Evolutionary conservation across 2,329 filamentous ascomycete genomes (phyloP), one percentile per base, ranked within the genome.

Genomic region (Aspergillus awamori): DNA sequence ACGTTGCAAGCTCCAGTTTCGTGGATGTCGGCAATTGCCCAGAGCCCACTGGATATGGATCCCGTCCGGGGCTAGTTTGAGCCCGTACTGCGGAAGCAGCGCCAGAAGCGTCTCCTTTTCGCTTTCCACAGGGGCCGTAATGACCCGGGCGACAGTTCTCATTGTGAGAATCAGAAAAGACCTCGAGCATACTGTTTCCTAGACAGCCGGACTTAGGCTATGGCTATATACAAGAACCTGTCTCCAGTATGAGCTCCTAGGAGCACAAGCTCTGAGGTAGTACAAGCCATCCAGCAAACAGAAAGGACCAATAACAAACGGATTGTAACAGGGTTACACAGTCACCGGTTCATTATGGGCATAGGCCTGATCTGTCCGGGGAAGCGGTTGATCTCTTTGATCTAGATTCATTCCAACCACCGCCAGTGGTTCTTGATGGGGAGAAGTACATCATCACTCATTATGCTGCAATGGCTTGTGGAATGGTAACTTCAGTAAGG

Each of bases 41-140:
- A 68, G 60, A 8, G 63, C 60, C 73, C 73, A 76, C 60, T 72
- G 70, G 41, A 76, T 68, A 56, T 69, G 71, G 52, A 64, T 63
- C 1, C 70, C 71, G 62, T 75, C 72, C 0, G 69, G 57, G 28
- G 73, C 71, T 15, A 74, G 33, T 57, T 72, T 70, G 33, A 76
- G 70, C 26, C 63, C 60, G 51, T 70, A 65, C 20, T 70, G 60
- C 49, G 61, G 63, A 36, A 75, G 59, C 48, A 69, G 62, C 8
- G 60, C 49, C 30, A 63, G 60, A n/a, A 67, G 61, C 47, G 57
- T 48, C 33, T 60, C 64, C 48, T 65, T 66, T 45, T 64, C 63
- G 49, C 54, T 54, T 53, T 63, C 65, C 52, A 54, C 36, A 28
- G 58, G 63, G 53, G 58, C 62, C 60, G 62, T 62, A 33, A 41